Conservation (phyloP, 371 early-diverging fungal species). For the Mucor velutinosus region DNA sequence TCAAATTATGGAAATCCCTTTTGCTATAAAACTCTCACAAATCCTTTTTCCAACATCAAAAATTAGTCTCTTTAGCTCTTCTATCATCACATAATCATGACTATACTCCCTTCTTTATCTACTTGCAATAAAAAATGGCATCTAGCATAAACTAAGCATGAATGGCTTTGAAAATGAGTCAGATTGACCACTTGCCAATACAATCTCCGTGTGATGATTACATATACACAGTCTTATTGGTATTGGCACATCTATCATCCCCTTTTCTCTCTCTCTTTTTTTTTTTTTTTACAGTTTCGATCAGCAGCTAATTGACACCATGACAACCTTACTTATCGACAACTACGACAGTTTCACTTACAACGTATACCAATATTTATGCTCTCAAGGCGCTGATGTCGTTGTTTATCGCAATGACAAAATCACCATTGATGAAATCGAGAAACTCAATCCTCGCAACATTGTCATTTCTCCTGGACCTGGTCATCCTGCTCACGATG, state of each 20-base stretch:
- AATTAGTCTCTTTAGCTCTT: background rate
- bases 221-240: background rate
- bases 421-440: slow-evolving; percentile 81
- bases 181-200: slow-evolving; percentile 11
- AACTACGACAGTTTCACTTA: slow-evolving; percentile 98
- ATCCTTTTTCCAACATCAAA: background rate
- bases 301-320: slow-evolving; percentile 11
- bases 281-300: background rate
- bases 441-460: slow-evolving; percentile 82
- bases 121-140: background rate
- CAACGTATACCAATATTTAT: slow-evolving; percentile 95
- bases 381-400: slow-evolving; percentile 89
- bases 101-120: background rate
- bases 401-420: slow-evolving; percentile 92
- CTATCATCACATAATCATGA: background rate
- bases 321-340: slow-evolving; percentile 90
- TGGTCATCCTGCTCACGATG: slow-evolving; percentile 89
- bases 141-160: background rate
- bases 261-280: slow-evolving; percentile 6
- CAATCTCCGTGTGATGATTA: slow-evolving; percentile 6
- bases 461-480: slow-evolving; percentile 97
- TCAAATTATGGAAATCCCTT: background rate
- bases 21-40: background rate
- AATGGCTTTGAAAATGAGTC: slow-evolving; percentile 9
- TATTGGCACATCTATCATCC: background rate